Base-by-base conservation (phyloP, 805 yeast genomes). In the Lachancea lanzarotensis region DNA sequence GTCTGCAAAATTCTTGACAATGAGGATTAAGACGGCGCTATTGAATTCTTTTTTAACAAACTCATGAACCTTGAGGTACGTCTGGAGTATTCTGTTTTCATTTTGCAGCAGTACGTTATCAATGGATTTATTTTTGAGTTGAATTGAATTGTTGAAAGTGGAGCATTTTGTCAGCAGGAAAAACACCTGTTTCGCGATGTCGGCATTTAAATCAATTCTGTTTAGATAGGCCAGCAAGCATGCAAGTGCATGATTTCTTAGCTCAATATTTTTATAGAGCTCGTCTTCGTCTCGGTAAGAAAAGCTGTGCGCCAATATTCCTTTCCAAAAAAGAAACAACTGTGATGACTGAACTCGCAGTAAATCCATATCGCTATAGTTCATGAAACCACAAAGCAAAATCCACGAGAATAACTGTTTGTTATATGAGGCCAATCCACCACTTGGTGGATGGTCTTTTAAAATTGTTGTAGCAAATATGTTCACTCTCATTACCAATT, bases 271-370 rank as follows among this genome's bases (percentile, higher is more conserved):
- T 60, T 69, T 66, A 15, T 62, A 58, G 2, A 72, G 56, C 15
- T 60, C 69, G 18, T 64, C 65, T 20, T 61, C 65, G 25, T 57
- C 58, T 2, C 63, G 55, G 13, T 73, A 67, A 12, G 73, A 70
- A 43, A 74, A 71, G 2, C 76, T 67, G 38, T 76, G 76, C 1
- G 78, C 73, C 32, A 80, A 54, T 7, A 81, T 66, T 35, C 75
- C 72, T 49, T 79, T 79, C 90, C 90, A 84, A 45, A 83, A 67
- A 9, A 70, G 60, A 38, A 84, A 61, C 40, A 84, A 68, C 51
- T 81, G 87, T 2, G 79, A 72, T 12, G 74, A 65, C 50, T 81
- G 82, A 45, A 78, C 68, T 41, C 71, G 67, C 31, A 84, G 66
- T 45, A 77, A 75, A 19, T 69, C 65, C 13, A 73, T 72, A 31